phyloP scores from a whole-genome alignment of 441 rosid species.

The Erodium moschatum region DNA sequence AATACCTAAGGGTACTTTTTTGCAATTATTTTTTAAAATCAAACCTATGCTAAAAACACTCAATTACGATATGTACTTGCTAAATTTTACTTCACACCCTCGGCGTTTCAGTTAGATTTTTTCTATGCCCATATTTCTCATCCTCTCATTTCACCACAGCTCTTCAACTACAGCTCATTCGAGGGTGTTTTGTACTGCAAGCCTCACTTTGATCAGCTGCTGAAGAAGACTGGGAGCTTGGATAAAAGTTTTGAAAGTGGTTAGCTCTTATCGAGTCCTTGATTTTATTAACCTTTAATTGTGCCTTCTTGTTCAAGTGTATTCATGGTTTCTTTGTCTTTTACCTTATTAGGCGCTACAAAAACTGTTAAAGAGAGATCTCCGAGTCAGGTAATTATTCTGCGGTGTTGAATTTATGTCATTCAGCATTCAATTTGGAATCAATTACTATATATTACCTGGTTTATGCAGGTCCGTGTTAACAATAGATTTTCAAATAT shows the following conservation, averaged over 20 bases:
- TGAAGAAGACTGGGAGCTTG: constrained; percentile 69
- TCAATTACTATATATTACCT: no score
- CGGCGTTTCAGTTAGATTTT: not conserved
- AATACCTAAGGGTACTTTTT: no score
- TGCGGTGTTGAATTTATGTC: not conserved
- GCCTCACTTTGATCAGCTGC: constrained; percentile 71
- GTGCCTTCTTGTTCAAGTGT: constrained; percentile 4
- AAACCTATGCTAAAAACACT: not conserved
- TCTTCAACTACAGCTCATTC: constrained; percentile 54
- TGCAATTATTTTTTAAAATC: not conserved
- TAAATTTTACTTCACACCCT: not conserved
- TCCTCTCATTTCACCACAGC: constrained; percentile 29
- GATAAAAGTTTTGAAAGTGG: constrained; percentile 64
- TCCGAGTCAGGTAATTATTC: constrained; percentile 39
- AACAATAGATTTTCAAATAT: constrained; percentile 52
- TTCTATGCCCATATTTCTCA: not conserved
- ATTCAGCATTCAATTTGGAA: not conserved
- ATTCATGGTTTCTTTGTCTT: constrained; percentile 8
- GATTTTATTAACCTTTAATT: not conserved
- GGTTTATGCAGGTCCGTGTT: constrained; percentile 26
- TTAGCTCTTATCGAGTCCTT: not conserved
- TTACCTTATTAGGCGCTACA: constrained; percentile 38
- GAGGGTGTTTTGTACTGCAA: constrained; percentile 73
- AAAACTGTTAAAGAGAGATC: constrained; percentile 49
- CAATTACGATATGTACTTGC: not conserved